phyloP scores from a whole-genome alignment of 1,139 yeast species.

The Pichia norvegensis region DNA sequence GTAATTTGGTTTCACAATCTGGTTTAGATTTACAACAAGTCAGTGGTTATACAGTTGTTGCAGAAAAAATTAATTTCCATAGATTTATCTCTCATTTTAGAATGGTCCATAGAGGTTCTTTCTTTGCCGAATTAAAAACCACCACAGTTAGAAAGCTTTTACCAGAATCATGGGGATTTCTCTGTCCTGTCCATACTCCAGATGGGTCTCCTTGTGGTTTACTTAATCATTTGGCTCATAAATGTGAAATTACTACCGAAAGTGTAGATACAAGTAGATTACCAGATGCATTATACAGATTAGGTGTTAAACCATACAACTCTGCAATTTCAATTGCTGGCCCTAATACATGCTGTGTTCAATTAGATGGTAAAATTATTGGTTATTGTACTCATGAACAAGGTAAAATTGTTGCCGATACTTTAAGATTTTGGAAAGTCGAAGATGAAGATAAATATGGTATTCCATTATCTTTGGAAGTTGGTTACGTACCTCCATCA shows the following conservation, averaged over 20 bases:
- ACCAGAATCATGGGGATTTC: slow-evolving; percentile 98
- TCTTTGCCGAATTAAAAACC: slow-evolving; percentile 95
- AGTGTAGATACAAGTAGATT: slow-evolving; percentile 69
- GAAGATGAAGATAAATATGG: slow-evolving; percentile 53
- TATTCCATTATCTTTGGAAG: slow-evolving; percentile 78
- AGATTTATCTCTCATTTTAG: slow-evolving; percentile 95
- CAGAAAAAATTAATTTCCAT: slow-evolving; percentile 94
- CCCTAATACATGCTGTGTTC: slow-evolving; percentile 80
- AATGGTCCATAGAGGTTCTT: slow-evolving; percentile 99
- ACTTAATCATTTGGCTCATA: slow-evolving; percentile 92
- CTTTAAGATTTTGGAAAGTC: slow-evolving; percentile 89
- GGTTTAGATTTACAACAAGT: slow-evolving; percentile 98
- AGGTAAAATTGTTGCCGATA: slow-evolving; percentile 80
- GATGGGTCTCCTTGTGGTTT: slow-evolving; percentile 99
- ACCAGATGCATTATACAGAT: slow-evolving; percentile 54
- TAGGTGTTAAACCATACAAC: slow-evolving; percentile 79
- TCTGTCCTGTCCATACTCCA: slow-evolving; percentile 98
- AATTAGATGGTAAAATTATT: slow-evolving; percentile 82
- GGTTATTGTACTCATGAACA: slow-evolving; percentile 94
- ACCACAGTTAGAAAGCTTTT: slow-evolving; percentile 93
- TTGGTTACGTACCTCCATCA: slow-evolving; percentile 94
- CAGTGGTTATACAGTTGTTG: slow-evolving; percentile 96
- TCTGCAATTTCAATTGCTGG: slow-evolving; percentile 66
- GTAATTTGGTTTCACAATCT: slow-evolving; percentile 92
- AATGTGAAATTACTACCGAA: slow-evolving; percentile 77